Evolutionary conservation across 2,329 filamentous ascomycete species (phyloP), one percentile per base, ranked within the genome.

Genomic region (Pezicula neosporulosa): DNA sequence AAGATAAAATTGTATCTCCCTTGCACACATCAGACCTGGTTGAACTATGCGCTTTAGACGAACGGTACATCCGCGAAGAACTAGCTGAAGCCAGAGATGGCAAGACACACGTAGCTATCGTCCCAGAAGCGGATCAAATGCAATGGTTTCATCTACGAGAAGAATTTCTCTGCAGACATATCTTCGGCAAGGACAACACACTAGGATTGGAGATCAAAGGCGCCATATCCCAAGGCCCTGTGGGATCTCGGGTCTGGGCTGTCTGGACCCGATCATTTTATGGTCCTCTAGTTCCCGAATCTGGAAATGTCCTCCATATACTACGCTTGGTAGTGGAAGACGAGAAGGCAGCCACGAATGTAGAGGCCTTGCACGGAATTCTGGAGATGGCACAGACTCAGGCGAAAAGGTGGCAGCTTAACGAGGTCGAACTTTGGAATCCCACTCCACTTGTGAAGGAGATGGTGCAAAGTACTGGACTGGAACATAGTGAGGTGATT

Each of bases 111-210:
- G 78, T 94, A 38, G 87, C 89, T 38, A 72, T 92, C 55, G 60
- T 83, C 44, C 89, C 90, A 0, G 82, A 90, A 61, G 68, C 81
- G 53, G 80, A 86, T 51, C 82, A 83, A 6, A 78, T 91, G 58
- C 71, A 78, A 54, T 95, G 90, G 90, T 86, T 93, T 68, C 82
- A 90, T 66, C 82, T 85, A 52, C 83, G 93, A 45, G 90, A 96
- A 69, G 84, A 91, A 46, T 94, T 88, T 67, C 85, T 93, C 63
- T 81, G 80, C 5, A 76, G 78, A 49, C 78, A 82, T 55, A 73
- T 92, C 6, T 80, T 86, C 57, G 73, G 77, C 4, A 18, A 21
- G 2, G 71, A 73, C 16, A 66, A 65, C 24, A 24, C 6, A 57
- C 15, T 56, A 16, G 9, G 53, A 0, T 86, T 89, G 0, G 63